These are phyloP conservation scores for Luffa aegyptiaca DNA, from an alignment of 306 rosid species.

Conservation along the genomic window DNA sequence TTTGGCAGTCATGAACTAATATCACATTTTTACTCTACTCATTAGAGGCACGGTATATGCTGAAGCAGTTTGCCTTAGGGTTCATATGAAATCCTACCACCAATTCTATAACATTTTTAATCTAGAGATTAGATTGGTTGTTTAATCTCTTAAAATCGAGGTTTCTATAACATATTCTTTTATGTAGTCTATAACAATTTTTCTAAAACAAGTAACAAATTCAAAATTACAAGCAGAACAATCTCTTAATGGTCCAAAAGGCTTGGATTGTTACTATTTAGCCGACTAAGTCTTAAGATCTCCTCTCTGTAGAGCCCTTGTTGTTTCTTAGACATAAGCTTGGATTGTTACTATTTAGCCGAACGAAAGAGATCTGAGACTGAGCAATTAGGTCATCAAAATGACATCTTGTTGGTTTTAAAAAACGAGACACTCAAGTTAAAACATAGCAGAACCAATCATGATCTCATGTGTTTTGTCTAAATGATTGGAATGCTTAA, in stretches of 20 bases:
- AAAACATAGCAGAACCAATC: background rate
- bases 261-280: no score
- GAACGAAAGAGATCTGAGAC: background rate
- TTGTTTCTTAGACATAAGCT: background rate
- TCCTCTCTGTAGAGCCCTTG: background rate
- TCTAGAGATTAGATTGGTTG: no score
- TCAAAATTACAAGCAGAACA: constrained; percentile 9
- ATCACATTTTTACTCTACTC: no score
- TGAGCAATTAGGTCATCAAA: background rate
- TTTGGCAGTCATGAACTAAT: no score
- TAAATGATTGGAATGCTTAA: background rate
- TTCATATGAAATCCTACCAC: no score
- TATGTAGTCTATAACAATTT: no score
- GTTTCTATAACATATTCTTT: no score
- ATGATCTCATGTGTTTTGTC: background rate
- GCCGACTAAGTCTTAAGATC: background rate
- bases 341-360: background rate
- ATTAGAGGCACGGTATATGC: no score
- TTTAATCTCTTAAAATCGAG: no score
- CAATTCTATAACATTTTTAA: no score
- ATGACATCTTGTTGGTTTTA: background rate
- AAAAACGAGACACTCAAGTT: background rate
- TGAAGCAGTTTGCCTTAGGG: no score
- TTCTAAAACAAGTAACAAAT: background rate
- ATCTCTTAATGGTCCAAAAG: background rate